Percentiles rank a stretch among this genome's conserved stretches.
These are phyloP conservation scores for Candida railenensis DNA, from an alignment of 805 yeast genomes.

Conservation along the genomic window DNA sequence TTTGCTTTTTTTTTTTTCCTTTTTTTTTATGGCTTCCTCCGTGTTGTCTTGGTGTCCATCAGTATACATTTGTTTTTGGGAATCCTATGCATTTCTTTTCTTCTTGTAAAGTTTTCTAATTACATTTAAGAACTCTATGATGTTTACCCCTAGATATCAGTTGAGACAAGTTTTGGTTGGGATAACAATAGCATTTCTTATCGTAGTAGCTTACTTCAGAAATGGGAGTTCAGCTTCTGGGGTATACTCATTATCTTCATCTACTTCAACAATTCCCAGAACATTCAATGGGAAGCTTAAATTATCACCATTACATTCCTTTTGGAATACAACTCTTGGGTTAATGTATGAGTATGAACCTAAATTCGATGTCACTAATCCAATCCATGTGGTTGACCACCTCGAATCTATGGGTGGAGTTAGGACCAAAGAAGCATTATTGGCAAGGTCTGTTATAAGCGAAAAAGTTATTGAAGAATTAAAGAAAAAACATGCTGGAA, in stretches of 20 bases:
- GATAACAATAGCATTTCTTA: neutral
- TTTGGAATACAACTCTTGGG: conserved; percentile 3
- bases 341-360: conserved; percentile 5
- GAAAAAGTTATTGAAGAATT: conserved; percentile 3
- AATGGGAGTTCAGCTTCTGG: neutral
- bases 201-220: neutral
- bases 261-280: neutral
- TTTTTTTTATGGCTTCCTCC: no score
- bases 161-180: neutral
- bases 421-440: conserved; percentile 2
- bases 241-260: neutral
- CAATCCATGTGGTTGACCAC: conserved; percentile 2
- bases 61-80: neutral
- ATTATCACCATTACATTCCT: neutral
- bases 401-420: neutral
- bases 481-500: neutral
- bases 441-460: conserved; percentile 1
- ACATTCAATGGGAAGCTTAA: neutral
- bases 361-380: neutral
- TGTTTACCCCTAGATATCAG: neutral
- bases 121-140: no score
- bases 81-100: neutral
- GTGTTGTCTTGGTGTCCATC: no score
- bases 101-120: no score
- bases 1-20: no score